These are phyloP conservation scores for Tolypocladium paradoxum DNA, from an alignment of 2,329 filamentous ascomycete genomes.

Conservation along the genomic window DNA sequence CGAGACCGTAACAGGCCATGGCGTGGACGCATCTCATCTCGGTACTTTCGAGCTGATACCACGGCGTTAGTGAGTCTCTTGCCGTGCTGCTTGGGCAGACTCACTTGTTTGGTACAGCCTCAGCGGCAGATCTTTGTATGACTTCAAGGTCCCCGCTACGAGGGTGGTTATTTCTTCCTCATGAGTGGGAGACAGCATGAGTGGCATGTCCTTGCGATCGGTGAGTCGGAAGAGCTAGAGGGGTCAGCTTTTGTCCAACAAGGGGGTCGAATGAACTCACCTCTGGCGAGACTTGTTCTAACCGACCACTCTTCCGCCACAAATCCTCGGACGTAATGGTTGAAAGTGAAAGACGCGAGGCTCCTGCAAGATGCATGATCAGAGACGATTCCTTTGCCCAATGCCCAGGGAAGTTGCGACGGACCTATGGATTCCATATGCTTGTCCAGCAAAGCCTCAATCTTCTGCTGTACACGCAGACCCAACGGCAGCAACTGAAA, in stretches of 20 bases:
- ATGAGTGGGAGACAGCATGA: conserved; percentile 82
- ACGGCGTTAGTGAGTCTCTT: conserved; percentile 8
- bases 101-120: conserved; percentile 82
- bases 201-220: conserved; percentile 65
- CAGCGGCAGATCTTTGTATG: conserved; percentile 77
- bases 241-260: background rate
- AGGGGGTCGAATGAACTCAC: conserved; percentile 26
- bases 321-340: conserved; percentile 75
- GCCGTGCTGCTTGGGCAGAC: conserved; percentile 11
- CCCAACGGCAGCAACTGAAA: conserved; percentile 89
- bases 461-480: conserved; percentile 75
- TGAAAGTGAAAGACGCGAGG: conserved; percentile 73
- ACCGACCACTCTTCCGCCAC: conserved; percentile 74
- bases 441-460: conserved; percentile 76
- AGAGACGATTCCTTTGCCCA: background rate
- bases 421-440: conserved; percentile 71
- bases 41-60: conserved; percentile 69
- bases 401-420: conserved; percentile 1
- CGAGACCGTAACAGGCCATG: conserved; percentile 79
- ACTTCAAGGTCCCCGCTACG: conserved; percentile 61
- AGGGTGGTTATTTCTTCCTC: conserved; percentile 91
- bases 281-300: conserved; percentile 63
- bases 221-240: conserved; percentile 64
- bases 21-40: conserved; percentile 81
- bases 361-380: conserved; percentile 36